These are phyloP conservation scores for Xanthoceras sorbifolium DNA, from an alignment of 345 rosid species.

Conservation along the genomic window DNA sequence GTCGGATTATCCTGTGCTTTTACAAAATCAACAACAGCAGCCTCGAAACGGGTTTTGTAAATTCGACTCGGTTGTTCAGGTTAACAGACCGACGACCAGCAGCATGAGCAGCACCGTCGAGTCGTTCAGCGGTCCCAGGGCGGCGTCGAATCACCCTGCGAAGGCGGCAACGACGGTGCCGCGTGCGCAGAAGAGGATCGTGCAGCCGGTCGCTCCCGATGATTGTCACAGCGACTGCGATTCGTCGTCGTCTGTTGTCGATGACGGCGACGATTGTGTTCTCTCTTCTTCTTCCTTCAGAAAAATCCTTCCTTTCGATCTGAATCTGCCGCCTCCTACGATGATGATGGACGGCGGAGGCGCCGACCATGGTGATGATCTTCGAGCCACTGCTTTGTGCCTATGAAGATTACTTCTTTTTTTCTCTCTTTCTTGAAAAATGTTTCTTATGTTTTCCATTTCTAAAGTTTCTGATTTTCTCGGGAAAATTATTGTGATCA, in stretches of 20 bases:
- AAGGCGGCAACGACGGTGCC: neutral
- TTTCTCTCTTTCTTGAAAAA: neutral
- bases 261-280: constrained; percentile 36
- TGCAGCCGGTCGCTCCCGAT: constrained; percentile 31
- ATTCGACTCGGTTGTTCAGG: constrained; percentile 20
- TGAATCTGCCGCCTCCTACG: constrained; percentile 42
- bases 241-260: constrained; percentile 50
- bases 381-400: constrained; percentile 39
- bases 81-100: constrained; percentile 35
- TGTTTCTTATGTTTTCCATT: neutral
- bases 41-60: constrained; percentile 10
- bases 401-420: constrained; percentile 25
- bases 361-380: constrained; percentile 22
- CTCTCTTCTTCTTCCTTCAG: constrained; percentile 31
- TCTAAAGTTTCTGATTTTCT: constrained; percentile 14
- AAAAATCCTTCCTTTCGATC: constrained; percentile 42
- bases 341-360: constrained; percentile 23
- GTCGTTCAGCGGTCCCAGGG: constrained; percentile 38
- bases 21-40: neutral
- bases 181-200: constrained; percentile 15
- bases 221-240: constrained; percentile 51
- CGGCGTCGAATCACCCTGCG: neutral
- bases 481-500: constrained; percentile 21
- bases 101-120: constrained; percentile 48
- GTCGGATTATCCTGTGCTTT: neutral